Percentiles rank a stretch among this genome's conserved stretches.
Evolutionary conservation across 164 flowering plant species (phyloP).

Genomic region (Brasenia schreberi): DNA sequence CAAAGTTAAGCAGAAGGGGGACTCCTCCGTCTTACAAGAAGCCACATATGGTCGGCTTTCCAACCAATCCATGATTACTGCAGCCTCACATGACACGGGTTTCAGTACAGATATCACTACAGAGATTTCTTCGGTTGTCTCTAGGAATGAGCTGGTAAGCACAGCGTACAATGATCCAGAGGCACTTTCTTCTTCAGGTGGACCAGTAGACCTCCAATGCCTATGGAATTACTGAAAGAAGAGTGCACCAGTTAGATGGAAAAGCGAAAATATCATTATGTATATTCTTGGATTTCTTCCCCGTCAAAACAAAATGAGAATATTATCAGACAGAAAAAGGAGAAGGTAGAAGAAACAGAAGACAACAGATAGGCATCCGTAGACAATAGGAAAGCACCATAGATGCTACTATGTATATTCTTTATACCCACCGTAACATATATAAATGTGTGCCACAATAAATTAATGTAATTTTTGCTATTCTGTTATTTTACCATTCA

Average conservation of each 20-base stretch:
- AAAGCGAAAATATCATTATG: too few species aligned
- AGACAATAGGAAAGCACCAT: too few species aligned
- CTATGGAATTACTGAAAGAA: conserved; percentile 28
- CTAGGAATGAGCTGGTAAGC: conserved; percentile 17
- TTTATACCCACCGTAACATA: too few species aligned
- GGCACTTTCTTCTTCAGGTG: conserved; percentile 14
- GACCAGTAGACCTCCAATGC: conserved; percentile 21
- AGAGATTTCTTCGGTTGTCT: conserved; percentile 38
- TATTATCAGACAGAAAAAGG: too few species aligned
- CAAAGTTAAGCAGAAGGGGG: conserved; percentile 1
- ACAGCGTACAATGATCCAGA: conserved; percentile 13
- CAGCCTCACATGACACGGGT: conserved; percentile 35
- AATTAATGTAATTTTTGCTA: background rate
- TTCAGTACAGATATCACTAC: conserved; percentile 28
- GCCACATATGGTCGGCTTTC: conserved; percentile 26
- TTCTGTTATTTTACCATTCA: background rate
- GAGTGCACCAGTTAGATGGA: too few species aligned
- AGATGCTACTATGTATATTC: too few species aligned
- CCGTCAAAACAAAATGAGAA: too few species aligned
- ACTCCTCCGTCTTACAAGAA: conserved; percentile 3
- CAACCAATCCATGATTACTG: conserved; percentile 29
- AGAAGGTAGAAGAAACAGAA: too few species aligned
- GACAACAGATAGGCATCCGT: too few species aligned
- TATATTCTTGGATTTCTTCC: too few species aligned
- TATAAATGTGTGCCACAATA: too few species aligned